phyloP scores from a whole-genome alignment of 495 filamentous ascomycete species.

The Echria macrotheca region DNA sequence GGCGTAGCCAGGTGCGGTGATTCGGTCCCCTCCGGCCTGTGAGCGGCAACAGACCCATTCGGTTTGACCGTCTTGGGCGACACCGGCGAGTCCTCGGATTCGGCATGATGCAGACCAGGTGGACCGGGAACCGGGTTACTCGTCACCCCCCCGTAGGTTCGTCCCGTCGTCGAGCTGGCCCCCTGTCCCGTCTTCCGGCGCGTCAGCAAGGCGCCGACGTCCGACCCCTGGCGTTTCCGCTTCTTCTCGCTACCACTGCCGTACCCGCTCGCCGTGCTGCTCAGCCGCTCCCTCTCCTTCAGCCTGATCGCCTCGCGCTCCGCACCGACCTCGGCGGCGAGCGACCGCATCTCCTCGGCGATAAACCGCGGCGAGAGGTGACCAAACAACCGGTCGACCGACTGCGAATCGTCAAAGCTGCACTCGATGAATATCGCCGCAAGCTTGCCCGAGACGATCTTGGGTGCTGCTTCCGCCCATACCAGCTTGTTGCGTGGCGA shows the following conservation, averaged over 20 bases:
- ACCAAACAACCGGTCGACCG: conserved; percentile 73
- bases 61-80: conserved; percentile 36
- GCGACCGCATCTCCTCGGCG: conserved; percentile 62
- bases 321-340: conserved; percentile 60
- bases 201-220: conserved; percentile 4
- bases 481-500: conserved; percentile 72
- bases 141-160: no score
- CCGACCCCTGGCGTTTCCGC: conserved; percentile 19
- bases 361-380: conserved; percentile 82
- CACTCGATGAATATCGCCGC: conserved; percentile 91
- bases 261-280: no score
- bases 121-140: neutral
- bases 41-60: no score
- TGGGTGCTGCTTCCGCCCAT: conserved; percentile 81
- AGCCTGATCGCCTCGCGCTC: conserved; percentile 18
- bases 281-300: no score
- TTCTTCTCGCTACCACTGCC: conserved; percentile 39
- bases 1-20: conserved; percentile 33
- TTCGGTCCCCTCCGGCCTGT: neutral
- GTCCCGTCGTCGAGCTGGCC: no score
- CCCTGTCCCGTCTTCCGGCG: conserved; percentile 7
- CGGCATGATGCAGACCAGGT: neutral
- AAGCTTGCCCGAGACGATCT: conserved; percentile 63
- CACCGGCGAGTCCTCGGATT: conserved; percentile 17
- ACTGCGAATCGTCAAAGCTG: conserved; percentile 73